These are phyloP conservation scores for Geum urbanum DNA, from an alignment of 306 rosid genomes.

Conservation along the genomic window DNA sequence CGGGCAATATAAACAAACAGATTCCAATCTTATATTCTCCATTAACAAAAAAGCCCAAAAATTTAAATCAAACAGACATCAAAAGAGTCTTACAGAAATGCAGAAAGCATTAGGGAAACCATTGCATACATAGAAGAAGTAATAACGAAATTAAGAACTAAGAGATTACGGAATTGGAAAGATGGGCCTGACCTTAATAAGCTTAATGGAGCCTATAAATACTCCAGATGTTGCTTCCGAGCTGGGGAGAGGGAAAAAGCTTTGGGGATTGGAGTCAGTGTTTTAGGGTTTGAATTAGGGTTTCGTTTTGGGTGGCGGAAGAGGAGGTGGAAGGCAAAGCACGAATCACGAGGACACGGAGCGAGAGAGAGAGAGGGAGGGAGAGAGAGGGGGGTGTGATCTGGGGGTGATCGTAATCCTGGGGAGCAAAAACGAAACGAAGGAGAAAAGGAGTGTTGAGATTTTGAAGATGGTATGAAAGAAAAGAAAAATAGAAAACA, in stretches of 20 bases:
- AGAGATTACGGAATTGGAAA: slow-evolving; percentile 5
- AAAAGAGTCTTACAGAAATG: background rate
- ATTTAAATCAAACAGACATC: background rate
- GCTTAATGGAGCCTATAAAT: slow-evolving; percentile 22
- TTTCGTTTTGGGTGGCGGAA: background rate
- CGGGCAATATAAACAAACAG: background rate
- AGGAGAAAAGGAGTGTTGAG: background rate
- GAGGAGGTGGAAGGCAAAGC: slow-evolving; percentile 20
- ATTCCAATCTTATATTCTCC: background rate
- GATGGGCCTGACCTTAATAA: slow-evolving; percentile 33
- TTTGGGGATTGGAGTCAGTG: slow-evolving; percentile 17
- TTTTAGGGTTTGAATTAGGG: slow-evolving; percentile 34
- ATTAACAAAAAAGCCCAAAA: background rate
- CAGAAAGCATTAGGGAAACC: background rate
- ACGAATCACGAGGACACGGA: slow-evolving; percentile 12
- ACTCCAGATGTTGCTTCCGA: slow-evolving; percentile 32
- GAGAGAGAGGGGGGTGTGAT: background rate
- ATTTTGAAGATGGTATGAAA: slow-evolving; percentile 26
- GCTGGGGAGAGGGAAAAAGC: slow-evolving; percentile 12
- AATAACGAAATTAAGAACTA: background rate
- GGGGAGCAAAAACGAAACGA: background rate
- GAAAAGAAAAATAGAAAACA: slow-evolving; percentile 15
- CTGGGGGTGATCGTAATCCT: background rate
- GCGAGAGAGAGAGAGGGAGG: slow-evolving; percentile 5
- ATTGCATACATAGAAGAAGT: background rate